These are phyloP conservation scores for Dissophora globulifera DNA, from an alignment of 192 early-diverging fungal species.

Conservation along the genomic window DNA sequence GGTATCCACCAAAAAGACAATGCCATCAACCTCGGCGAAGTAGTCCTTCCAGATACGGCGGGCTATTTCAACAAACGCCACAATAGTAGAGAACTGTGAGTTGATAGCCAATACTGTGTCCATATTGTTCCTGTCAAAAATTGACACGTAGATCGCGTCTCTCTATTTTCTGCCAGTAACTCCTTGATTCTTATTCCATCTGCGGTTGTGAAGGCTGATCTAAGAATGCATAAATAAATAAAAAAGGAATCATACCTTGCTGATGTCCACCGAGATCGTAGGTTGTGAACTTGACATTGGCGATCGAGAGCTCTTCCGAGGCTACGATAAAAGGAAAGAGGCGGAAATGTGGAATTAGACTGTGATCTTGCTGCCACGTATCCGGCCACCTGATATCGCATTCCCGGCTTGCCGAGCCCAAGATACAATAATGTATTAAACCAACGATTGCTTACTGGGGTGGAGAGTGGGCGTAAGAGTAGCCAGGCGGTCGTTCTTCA, in stretches of 20 bases:
- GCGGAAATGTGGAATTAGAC: no score
- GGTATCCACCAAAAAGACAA: conserved; percentile 97
- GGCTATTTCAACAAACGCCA: conserved; percentile 61
- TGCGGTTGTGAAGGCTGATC: neutral
- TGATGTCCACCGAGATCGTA: conserved; percentile 98
- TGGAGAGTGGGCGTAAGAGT: conserved; percentile 95
- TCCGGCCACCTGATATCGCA: no score
- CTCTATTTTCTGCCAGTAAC: neutral
- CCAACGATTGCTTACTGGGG: conserved; percentile 95
- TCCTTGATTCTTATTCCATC: conserved; percentile 14
- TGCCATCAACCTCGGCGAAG: conserved; percentile 97
- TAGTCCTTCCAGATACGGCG: conserved; percentile 99
- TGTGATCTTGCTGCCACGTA: no score
- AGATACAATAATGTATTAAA: no score
- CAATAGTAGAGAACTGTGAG: no score
- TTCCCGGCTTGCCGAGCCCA: no score
- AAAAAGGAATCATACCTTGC: no score
- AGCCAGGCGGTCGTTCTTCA: conserved; percentile 98
- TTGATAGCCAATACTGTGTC: no score
- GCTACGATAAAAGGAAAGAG: conserved; percentile 56
- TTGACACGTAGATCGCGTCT: conserved; percentile 11
- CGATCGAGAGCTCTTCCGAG: conserved; percentile 97
- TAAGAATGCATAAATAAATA: no score
- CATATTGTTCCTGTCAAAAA: neutral
- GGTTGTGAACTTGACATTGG: conserved; percentile 97